Percentiles rank a stretch among this genome's conserved stretches.
Evolutionary conservation across 2,329 filamentous ascomycete genomes (phyloP).

Genomic region (Proliferodiscus dingleyae): DNA sequence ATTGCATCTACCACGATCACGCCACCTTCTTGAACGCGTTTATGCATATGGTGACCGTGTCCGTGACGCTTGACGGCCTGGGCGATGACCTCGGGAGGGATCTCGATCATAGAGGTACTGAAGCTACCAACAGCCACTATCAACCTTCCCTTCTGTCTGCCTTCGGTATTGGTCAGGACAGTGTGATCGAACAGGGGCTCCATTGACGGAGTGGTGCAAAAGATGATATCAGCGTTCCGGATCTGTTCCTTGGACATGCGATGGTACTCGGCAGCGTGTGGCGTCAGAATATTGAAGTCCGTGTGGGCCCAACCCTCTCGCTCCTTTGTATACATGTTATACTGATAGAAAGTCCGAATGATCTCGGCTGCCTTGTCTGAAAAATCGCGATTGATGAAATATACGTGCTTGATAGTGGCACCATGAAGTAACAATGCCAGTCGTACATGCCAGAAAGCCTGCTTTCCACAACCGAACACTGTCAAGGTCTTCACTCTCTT

Average conservation of each 20-base stretch:
- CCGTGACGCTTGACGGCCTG: constrained; percentile 55
- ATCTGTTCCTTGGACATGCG: constrained; percentile 68
- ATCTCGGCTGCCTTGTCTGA: constrained; percentile 50
- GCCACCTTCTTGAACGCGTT: constrained; percentile 57
- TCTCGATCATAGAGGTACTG: constrained; percentile 71
- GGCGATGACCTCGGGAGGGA: constrained; percentile 70
- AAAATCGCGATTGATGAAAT: constrained; percentile 76
- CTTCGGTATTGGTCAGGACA: constrained; percentile 68
- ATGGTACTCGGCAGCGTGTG: constrained; percentile 62
- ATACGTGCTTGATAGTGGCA: constrained; percentile 67
- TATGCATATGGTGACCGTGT: constrained; percentile 58
- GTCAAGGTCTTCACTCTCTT: constrained; percentile 68
- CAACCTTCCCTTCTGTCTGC: constrained; percentile 63
- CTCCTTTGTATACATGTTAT: constrained; percentile 41
- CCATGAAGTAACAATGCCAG: constrained; percentile 72
- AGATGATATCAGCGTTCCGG: constrained; percentile 71
- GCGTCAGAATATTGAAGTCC: constrained; percentile 66
- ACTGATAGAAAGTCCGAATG: constrained; percentile 43
- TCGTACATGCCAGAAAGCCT: constrained; percentile 92
- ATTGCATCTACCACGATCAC: constrained; percentile 71
- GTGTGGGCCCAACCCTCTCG: constrained; percentile 59
- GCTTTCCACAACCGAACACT: constrained; percentile 82
- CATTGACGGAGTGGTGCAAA: constrained; percentile 78
- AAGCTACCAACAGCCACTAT: constrained; percentile 69
- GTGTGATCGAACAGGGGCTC: constrained; percentile 69